Conservation (phyloP, 1,284 basidiomycete species). For the Phellinidium pouzarii region DNA sequence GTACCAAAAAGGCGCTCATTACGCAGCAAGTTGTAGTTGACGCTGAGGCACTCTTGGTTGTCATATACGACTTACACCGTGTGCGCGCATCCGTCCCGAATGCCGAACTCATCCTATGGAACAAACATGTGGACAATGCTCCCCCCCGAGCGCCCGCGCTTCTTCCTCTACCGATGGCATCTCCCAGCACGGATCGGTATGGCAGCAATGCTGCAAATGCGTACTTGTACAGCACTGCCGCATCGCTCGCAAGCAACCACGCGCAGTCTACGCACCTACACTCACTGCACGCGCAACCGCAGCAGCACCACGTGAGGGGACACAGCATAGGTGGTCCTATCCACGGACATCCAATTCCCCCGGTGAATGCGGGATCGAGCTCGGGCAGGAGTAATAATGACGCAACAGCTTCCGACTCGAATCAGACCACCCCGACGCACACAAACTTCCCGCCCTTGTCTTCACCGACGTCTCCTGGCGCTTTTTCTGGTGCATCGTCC, state of each 20-base stretch:
- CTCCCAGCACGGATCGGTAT: conserved; percentile 1
- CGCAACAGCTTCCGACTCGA: not conserved
- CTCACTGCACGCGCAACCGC: not conserved
- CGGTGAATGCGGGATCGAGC: not conserved
- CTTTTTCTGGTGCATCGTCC: conserved; percentile 1
- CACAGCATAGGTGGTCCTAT: conserved; percentile 1
- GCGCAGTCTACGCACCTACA: conserved; percentile 1
- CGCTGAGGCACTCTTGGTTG: conserved; percentile 49
- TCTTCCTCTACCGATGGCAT: conserved; percentile 19
- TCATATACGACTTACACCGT: conserved; percentile 63
- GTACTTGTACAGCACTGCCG: conserved; percentile 14
- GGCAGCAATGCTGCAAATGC: conserved; percentile 11
- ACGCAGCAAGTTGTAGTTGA: conserved; percentile 65
- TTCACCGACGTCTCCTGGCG: conserved; percentile 1
- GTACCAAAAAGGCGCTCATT: conserved; percentile 47
- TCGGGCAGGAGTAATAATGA: not conserved
- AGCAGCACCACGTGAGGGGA: conserved; percentile 5
- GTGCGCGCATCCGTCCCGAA: conserved; percentile 39
- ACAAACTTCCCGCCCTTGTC: not conserved
- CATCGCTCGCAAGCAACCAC: conserved; percentile 4
- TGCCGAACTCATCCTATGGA: conserved; percentile 49
- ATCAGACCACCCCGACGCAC: conserved; percentile 13
- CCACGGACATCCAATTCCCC: conserved; percentile 3
- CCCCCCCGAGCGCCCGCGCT: conserved; percentile 24
- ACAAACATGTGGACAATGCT: conserved; percentile 34